Conservation (phyloP, 345 rosid genomes). For the Chamaenerion angustifolium region DNA sequence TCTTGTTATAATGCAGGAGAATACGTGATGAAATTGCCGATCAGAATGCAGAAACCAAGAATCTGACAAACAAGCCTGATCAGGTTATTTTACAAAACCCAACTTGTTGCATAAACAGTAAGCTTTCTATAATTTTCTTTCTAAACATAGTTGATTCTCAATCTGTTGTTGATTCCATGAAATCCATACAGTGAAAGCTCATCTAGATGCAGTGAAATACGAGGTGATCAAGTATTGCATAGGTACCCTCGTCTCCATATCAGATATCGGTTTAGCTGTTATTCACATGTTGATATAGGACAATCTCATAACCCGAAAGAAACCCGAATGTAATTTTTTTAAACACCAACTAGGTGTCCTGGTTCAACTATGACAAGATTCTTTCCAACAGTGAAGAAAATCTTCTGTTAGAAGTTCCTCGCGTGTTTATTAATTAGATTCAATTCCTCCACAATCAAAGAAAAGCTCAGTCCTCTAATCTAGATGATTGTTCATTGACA, state of each 20-base stretch:
- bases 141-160: not conserved
- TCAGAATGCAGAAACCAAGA: constrained; percentile 58
- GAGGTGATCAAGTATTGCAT: constrained; percentile 87
- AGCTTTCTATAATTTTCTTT: not conserved
- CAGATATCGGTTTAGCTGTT: constrained; percentile 78
- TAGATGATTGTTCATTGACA: constrained; percentile 43
- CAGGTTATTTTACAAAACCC: constrained; percentile 27
- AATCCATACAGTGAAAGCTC: constrained; percentile 74
- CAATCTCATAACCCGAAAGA: not conserved
- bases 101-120: no score
- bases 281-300: constrained; percentile 54
- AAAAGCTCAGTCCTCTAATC: constrained; percentile 12
- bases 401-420: no score
- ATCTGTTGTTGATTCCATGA: constrained; percentile 28
- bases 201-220: constrained; percentile 71
- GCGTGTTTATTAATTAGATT: no score
- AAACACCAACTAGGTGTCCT: no score
- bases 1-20: constrained; percentile 28
- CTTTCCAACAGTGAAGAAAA: no score
- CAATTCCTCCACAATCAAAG: constrained; percentile 16
- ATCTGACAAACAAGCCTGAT: constrained; percentile 80
- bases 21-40: constrained; percentile 67
- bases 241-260: constrained; percentile 74
- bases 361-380: no score
- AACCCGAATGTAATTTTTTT: no score